Evolutionary conservation across 148 eudicot genomes (phyloP), one percentile per base, ranked within the genome.

Genomic region (Tetragonia tetragonoides): DNA sequence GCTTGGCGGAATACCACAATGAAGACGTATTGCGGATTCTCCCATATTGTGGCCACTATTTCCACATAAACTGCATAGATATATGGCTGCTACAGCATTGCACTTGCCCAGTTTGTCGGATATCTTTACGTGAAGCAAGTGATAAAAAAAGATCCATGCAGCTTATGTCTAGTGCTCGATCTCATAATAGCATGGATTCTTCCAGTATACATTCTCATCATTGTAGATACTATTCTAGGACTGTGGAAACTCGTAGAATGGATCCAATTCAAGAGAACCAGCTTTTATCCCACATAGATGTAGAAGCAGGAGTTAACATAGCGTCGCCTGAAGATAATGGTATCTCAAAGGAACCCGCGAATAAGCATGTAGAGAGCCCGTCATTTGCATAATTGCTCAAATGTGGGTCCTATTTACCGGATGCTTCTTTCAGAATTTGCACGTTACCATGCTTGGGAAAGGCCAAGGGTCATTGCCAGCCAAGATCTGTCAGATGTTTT

Each of bases 91-190:
- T 88, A 53, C 95, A 92, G 76, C 91, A 92, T 75, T 89, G 91
- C 70, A 94, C 98, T 60, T 94, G 98, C 67, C 98, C 98, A 5
- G 92, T 94, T 65, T 94, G 98, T 66, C 88, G 98, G 20, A 77
- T 92, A 42, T 94, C 98, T 0, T 81, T 94, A 72, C 93, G 95
- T 4, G 98, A 89, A 40, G 64, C 78, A 38, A 82, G 82, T 70
- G 94, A 90, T 76, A 91, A 86, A 80, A 90, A 90, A 79, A 84
- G 92, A 63, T 83, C 84, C 41, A 87, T 91, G 93, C 97, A 88
- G 69, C 89, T 93, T 5, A 64, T 93, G 81, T 86, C 89, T 80
- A 88, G 97, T 70, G 87, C 93, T 65, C 84, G 93, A 66, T 83
- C 90, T 66, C 88, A 80, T 39, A 75, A 78, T 66, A 77, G 56